These are phyloP conservation scores for Pseudevernia furfuracea DNA, from an alignment of 495 filamentous ascomycete genomes.

Conservation along the genomic window DNA sequence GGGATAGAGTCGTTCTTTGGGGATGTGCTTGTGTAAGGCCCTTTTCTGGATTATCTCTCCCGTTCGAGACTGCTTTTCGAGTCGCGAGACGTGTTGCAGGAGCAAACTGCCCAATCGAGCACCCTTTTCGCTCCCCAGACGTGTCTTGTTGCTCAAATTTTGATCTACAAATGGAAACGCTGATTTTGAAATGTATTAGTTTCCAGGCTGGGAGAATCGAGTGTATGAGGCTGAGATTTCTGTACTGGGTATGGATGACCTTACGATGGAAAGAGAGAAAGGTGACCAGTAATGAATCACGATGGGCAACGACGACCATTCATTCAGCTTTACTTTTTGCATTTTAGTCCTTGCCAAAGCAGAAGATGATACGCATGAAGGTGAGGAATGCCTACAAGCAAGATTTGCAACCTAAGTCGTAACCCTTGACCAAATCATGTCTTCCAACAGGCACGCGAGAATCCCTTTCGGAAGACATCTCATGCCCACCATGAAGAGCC, in stretches of 20 bases:
- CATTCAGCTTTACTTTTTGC: neutral
- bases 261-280: neutral
- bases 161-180: no score
- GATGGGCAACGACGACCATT: neutral
- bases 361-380: neutral
- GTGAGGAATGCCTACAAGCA: neutral
- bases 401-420: neutral
- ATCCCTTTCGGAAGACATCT: neutral
- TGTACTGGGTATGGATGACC: constrained; percentile 43
- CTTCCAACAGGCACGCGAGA: neutral
- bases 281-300: neutral
- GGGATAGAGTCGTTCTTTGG: constrained; percentile 61
- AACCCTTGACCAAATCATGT: neutral
- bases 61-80: no score
- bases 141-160: no score
- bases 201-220: constrained; percentile 53
- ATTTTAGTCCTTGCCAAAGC: neutral
- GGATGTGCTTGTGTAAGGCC: constrained; percentile 50
- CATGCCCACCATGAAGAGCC: neutral
- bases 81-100: no score
- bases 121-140: no score
- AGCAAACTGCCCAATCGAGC: no score
- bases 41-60: no score
- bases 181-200: no score
- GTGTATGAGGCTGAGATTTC: constrained; percentile 50